Conservation (phyloP, 129 eudicot genomes). For the Lonicera japonica region DNA sequence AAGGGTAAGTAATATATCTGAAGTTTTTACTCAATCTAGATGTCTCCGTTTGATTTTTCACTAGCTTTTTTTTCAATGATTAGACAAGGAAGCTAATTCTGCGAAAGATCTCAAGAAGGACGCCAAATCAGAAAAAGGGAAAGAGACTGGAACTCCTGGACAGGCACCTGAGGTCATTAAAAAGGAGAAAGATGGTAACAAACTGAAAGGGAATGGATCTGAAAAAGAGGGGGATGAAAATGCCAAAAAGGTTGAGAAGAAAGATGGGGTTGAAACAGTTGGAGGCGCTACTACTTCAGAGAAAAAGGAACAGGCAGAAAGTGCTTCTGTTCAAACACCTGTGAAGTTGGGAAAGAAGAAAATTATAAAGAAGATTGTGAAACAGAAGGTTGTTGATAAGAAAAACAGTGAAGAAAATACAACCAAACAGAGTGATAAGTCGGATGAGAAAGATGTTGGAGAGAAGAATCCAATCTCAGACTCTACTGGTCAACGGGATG, state of each 20-base stretch:
- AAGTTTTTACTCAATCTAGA: not conserved
- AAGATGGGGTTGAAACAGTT: constrained; percentile 23
- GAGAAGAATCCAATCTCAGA: constrained; percentile 24
- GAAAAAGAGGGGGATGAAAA: constrained; percentile 37
- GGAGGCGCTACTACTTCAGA: constrained; percentile 29
- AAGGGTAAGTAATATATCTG: constrained; percentile 48
- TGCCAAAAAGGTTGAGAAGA: constrained; percentile 29
- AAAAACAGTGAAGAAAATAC: constrained; percentile 35
- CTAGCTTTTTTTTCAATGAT: constrained; percentile 1
- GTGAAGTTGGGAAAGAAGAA: constrained; percentile 54
- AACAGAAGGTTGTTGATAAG: constrained; percentile 52
- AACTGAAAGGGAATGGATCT: constrained; percentile 25
- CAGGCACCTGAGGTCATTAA: constrained; percentile 20
- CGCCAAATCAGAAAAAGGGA: constrained; percentile 43
- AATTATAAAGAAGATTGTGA: constrained; percentile 56
- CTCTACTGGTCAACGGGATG: constrained; percentile 32
- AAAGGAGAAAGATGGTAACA: constrained; percentile 32
- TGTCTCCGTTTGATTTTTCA: not conserved
- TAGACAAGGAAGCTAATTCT: constrained; percentile 33
- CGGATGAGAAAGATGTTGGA: constrained; percentile 36
- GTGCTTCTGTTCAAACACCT: constrained; percentile 32
- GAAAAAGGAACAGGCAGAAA: constrained; percentile 32
- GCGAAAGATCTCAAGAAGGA: constrained; percentile 37
- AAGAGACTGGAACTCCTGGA: constrained; percentile 37
- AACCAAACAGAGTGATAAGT: constrained; percentile 25